These are phyloP conservation scores for Diaporthe aspalathi DNA, from an alignment of 2,329 filamentous ascomycete genomes.

Conservation along the genomic window DNA sequence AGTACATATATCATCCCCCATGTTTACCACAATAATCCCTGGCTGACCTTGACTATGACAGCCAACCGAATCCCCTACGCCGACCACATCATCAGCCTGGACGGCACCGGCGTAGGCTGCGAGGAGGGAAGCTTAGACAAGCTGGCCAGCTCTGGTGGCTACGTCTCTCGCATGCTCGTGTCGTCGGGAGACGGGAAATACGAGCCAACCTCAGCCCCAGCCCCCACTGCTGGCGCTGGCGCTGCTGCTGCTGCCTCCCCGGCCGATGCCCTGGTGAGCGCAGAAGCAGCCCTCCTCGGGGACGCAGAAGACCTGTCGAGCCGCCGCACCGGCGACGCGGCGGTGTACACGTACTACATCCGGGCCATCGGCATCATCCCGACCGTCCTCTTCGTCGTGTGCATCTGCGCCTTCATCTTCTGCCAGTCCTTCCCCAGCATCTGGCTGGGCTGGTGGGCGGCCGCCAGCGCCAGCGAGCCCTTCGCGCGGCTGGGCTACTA, in stretches of 20 bases:
- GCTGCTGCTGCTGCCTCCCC: background rate
- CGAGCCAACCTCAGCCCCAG: background rate
- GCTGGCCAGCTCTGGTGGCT: conserved; percentile 2
- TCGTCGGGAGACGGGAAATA: background rate
- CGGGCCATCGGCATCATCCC: conserved; percentile 3
- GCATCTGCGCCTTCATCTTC: conserved; percentile 43
- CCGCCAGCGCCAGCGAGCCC: conserved; percentile 52
- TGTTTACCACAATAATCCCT: background rate
- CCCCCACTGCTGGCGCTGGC: background rate
- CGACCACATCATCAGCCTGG: conserved; percentile 3
- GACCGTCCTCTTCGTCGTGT: conserved; percentile 39
- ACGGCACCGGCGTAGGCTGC: conserved; percentile 10
- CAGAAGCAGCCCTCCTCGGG: background rate
- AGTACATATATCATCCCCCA: background rate
- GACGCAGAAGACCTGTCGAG: background rate
- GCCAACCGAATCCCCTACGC: conserved; percentile 13
- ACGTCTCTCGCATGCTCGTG: conserved; percentile 1
- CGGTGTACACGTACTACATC: conserved; percentile 11
- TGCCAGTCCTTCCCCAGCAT: conserved; percentile 43
- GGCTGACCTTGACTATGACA: background rate
- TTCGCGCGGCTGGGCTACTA: conserved; percentile 52
- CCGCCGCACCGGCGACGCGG: conserved; percentile 2
- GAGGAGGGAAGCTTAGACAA: conserved; percentile 9
- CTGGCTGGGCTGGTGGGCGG: conserved; percentile 63
- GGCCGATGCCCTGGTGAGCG: background rate